Evolutionary conservation across 805 yeast species (phyloP).

Genomic region (Ogataea pini): DNA sequence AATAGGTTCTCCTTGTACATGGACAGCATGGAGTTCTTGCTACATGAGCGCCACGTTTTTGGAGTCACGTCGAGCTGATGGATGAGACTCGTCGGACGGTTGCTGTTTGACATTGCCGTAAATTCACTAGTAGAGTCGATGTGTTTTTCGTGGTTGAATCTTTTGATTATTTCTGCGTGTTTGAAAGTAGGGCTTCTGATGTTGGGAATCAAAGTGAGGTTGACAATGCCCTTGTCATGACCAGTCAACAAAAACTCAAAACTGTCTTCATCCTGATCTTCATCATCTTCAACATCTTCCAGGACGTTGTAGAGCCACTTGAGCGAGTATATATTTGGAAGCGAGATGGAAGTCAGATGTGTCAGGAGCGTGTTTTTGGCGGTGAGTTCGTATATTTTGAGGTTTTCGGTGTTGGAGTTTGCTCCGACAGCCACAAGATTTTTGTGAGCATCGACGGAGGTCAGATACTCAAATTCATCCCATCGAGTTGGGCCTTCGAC

Average conservation of each 20-base stretch:
- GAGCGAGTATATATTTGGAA: constrained; percentile 55
- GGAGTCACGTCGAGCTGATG: constrained; percentile 40
- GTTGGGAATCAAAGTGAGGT: constrained; percentile 67
- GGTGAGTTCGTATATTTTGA: constrained; percentile 53
- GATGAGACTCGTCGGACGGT: constrained; percentile 30
- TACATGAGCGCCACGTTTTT: constrained; percentile 43
- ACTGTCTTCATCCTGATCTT: constrained; percentile 24
- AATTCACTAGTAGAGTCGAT: constrained; percentile 36
- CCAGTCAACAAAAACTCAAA: constrained; percentile 62
- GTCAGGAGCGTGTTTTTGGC: constrained; percentile 43
- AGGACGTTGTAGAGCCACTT: constrained; percentile 47
- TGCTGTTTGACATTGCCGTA: constrained; percentile 32
- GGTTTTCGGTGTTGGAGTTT: constrained; percentile 45
- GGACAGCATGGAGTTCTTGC: constrained; percentile 53
- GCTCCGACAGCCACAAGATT: constrained; percentile 53
- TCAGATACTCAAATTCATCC: constrained; percentile 32
- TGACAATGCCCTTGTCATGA: constrained; percentile 72
- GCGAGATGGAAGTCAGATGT: constrained; percentile 58
- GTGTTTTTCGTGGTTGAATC: constrained; percentile 79
- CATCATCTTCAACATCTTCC: constrained; percentile 29
- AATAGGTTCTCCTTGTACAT: constrained; percentile 70
- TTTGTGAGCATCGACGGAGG: constrained; percentile 41
- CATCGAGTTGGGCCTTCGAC: constrained; percentile 21
- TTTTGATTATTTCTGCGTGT: constrained; percentile 71
- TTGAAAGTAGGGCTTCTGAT: constrained; percentile 36